Base-by-base conservation (phyloP, 768 basidiomycete genomes). In the Xanthoconium stramineum region DNA sequence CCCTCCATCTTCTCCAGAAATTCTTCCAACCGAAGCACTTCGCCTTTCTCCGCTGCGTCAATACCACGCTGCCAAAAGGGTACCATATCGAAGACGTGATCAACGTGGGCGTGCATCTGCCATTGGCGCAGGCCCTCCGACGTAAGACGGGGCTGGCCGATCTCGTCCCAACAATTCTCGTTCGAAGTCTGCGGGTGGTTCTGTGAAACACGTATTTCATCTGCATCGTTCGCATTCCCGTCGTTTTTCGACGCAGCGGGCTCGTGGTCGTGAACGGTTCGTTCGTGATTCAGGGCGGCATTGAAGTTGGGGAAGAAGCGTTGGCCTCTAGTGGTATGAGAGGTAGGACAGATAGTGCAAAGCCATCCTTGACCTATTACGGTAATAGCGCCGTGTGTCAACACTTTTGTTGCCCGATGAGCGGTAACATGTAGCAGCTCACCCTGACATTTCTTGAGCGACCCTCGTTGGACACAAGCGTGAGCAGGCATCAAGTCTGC, bases 41-140 rank as follows among this genome's bases (percentile, higher is more conserved):
- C 72, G 5, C 78, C 80, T 15, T 71, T 71, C 69, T 76, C 73
- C 20, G 79, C 82, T 2, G 79, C 80, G 46, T 75, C 70, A 6
- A 84, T 69, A 0, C 76, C 79, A 13, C 74, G 67, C 43, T 74
- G 72, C 83, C 83, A 84, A 65, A 82, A 83, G 4, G 78, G 77
- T 35, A 84, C 75, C 60, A 81, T 61, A 62, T 82, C 80, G 37
- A 69, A 68, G 24, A 81, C 74, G 12, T 77, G 72, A 56, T 82
- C 80, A n/a, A 81, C 74, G 47, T 71, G 74, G 6, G 61, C 60
- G 29, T 70, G 62, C 65, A 68, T 67, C 29, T 64, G 68, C 67
- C 64, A 66, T 39, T 64, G 59, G 3, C 63, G 63, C 7, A 71
- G 62, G 9, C 65, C 65, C 35, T 67, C 69, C 60, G 57, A 63